phyloP scores from a whole-genome alignment of 2,329 filamentous ascomycete species.

The Thermothelomyces thermophilus region DNA sequence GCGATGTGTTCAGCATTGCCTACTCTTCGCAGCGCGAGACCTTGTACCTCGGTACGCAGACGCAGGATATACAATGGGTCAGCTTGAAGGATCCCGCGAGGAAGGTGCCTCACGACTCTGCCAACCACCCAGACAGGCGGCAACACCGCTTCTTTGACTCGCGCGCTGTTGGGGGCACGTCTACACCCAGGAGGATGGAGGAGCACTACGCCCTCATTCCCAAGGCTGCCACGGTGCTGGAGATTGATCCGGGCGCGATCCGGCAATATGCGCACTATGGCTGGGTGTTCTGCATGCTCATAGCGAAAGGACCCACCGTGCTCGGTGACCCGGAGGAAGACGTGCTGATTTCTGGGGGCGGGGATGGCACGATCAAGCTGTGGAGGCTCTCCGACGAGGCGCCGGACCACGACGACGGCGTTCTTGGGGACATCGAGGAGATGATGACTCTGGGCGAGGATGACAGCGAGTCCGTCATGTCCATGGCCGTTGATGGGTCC shows the following conservation, averaged over 20 bases:
- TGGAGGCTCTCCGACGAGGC: conserved; percentile 59
- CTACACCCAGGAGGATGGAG: conserved; percentile 65
- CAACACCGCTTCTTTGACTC: conserved; percentile 93
- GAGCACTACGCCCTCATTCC: conserved; percentile 51
- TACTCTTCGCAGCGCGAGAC: conserved; percentile 76
- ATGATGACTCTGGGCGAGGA: conserved; percentile 59
- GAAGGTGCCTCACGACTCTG: conserved; percentile 54
- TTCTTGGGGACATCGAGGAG: conserved; percentile 58
- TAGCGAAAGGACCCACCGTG: conserved; percentile 63
- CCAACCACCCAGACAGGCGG: conserved; percentile 66
- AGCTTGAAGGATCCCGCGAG: conserved; percentile 59
- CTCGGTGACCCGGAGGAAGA: conserved; percentile 68
- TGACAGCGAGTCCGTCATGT: conserved; percentile 61
- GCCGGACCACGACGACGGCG: conserved; percentile 38
- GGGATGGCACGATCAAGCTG: conserved; percentile 90
- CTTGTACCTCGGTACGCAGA: conserved; percentile 87
- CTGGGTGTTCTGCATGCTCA: conserved; percentile 93
- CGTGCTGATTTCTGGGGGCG: conserved; percentile 81
- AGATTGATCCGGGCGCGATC: conserved; percentile 75
- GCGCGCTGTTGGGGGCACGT: conserved; percentile 71
- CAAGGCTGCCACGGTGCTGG: conserved; percentile 53
- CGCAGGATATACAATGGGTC: conserved; percentile 93
- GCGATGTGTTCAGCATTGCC: conserved; percentile 91
- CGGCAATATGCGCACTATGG: conserved; percentile 89
- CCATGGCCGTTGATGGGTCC: conserved; percentile 78